Evolutionary conservation across 345 rosid species (phyloP), one percentile per base, ranked within the genome.

Genomic region (Pseudoturritis turrita): DNA sequence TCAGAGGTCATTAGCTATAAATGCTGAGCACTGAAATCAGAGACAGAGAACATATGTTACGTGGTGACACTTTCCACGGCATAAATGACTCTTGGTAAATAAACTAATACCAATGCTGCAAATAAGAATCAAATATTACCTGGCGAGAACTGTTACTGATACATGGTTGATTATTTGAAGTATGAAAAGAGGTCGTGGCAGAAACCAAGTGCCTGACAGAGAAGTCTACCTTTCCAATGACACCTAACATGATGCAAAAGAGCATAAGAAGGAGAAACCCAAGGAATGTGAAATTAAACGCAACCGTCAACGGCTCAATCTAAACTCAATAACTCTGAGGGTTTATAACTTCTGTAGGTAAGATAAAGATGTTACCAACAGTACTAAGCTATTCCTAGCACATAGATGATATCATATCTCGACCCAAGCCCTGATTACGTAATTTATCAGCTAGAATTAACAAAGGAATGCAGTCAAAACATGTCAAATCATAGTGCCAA

Each of bases 171-270:
- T 60, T 37, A 40, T 77, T 77, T 63, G 96, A 73, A 77, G 83
- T 82, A 3, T 97, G 99, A 71, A 96, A 92, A 56, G 72, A 57
- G 49, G 91, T 72, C 14, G 98, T 85, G 49, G 83, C 65, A 10
- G 99, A 96, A 54, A 98, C 79, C 41, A 96, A 87, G 79, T 96
- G 99, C 83, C 89, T 90, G 41, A 96, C 99, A 57, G 91, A 82
- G 78, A 96, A 96, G 76, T 96, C 99, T 65, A 92, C 99, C 88
- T 90, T 92, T 60, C 99, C 99, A 78, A 86, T 79, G 28, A 91
- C 78, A 64, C 98, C 99, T 96, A 70, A 72, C 21, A 81, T 19
- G 13, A 22, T 60, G 43, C 44, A 45, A 33, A 68, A 63, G 28
- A 29, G 35, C 23, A 58, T 64, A 4, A 64, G 77, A 62, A 41